Base-by-base conservation (phyloP, 1,284 basidiomycete species). In the Erythrobasidium hasegawianum region DNA sequence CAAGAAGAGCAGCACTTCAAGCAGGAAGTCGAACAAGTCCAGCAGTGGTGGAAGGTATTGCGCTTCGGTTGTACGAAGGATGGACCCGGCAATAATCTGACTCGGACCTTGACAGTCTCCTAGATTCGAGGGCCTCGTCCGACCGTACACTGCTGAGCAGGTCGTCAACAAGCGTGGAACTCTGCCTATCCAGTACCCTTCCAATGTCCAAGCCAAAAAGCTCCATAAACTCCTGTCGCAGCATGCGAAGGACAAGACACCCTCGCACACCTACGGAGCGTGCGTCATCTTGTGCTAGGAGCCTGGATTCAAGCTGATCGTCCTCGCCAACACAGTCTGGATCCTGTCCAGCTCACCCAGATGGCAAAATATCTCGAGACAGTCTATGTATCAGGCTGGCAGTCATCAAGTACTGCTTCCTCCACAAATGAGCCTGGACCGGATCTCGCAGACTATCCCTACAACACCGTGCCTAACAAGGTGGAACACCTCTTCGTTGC, bases 371-470 rank as follows among this genome's bases (percentile, higher is more conserved):
- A 93, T 78, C 90, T 96, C 75, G 91, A 97, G 76, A 88, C 91
- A 22, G 88, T 97, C 55, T 98, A 98, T 77, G 83, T 99, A 26
- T 96, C 91, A 43, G 95, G 95, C 26, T 99, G 95, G 94, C 90
- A 76, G 86, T 90, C 89, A 24, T 84, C 86, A 40, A 89, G 87
- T 52, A 97, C 93, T 68, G 84, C 93, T 64, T 82, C 91, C 58
- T 88, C 86, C 29, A 89, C 86, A 75, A 94, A 97, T 75, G 96
- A 98, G 80, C 94, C 97, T 60, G 95, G 95, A 50, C 95, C 95
- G 43, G 95, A 98, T 81, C 86, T 98, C 76, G 96, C 94, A 29
- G 78, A 26, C 38, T 55, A 52, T 24, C 62, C 62, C 26, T 65
- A 65, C 45, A 65, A 65, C 56, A 65, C 62, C 16, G 62, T 85